Evolutionary conservation across 2,329 filamentous ascomycete genomes (phyloP).

Genomic region (Diaporthe sp.): DNA sequence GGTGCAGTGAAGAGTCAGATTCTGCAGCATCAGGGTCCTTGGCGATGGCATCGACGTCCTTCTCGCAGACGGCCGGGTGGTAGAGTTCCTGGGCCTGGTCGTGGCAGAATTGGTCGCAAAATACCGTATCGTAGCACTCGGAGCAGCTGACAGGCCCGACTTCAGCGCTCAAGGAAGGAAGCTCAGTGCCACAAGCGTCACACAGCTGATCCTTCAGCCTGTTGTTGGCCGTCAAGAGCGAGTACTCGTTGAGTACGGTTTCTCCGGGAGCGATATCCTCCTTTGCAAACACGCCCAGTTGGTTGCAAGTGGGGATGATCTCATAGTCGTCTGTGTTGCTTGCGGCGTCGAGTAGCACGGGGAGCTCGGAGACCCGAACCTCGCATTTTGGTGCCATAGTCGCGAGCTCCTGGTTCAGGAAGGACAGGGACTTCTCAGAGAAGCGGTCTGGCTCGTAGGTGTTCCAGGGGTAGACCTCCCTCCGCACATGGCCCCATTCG

Average conservation of each 20-base stretch:
- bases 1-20: constrained; percentile 72
- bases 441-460: constrained; percentile 77
- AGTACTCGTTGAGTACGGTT: constrained; percentile 83
- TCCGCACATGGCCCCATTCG: constrained; percentile 77
- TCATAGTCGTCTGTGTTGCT: constrained; percentile 63
- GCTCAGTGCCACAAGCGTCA: constrained; percentile 85
- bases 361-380: constrained; percentile 81
- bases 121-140: constrained; percentile 76
- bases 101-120: constrained; percentile 73
- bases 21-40: constrained; percentile 73
- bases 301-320: constrained; percentile 73
- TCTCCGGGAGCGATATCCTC: constrained; percentile 84
- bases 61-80: constrained; percentile 76
- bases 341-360: constrained; percentile 73
- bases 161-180: constrained; percentile 71
- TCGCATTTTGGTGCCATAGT: constrained; percentile 84
- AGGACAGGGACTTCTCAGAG: constrained; percentile 75
- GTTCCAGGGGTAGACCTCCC: constrained; percentile 81
- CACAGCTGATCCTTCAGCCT: constrained; percentile 88
- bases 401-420: constrained; percentile 79
- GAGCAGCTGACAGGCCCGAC: constrained; percentile 67
- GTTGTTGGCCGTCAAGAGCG: constrained; percentile 90
- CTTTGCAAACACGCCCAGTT: constrained; percentile 92
- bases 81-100: constrained; percentile 70
- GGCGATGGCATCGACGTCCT: constrained; percentile 74